A percentile compares a stretch with the other conserved stretches of the same genome.
Conservation (phyloP, 139 green algal genomes). For the Desmodesmus armatus region DNA sequence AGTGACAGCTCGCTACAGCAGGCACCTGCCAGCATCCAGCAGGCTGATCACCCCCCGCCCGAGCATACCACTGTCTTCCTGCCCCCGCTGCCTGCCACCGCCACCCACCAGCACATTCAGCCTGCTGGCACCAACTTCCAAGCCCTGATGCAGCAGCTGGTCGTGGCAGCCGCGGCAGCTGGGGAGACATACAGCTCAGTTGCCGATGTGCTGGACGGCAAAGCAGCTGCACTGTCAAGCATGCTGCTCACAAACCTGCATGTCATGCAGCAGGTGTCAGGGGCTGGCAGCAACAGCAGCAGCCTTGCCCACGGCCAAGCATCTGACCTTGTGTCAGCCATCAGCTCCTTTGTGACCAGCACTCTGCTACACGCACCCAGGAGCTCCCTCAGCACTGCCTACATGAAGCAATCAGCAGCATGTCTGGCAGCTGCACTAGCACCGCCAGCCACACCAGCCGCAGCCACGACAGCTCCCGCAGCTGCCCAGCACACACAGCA, state of each 20-base stretch:
- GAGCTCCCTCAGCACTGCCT: conserved; percentile 5
- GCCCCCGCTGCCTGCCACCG: background rate
- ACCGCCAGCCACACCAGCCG: background rate
- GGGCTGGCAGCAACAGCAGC: background rate
- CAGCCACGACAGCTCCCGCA: background rate
- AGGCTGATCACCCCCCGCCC: background rate
- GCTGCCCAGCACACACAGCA: background rate
- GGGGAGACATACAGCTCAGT: background rate
- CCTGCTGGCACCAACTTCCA: background rate
- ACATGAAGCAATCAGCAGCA: conserved; percentile 25
- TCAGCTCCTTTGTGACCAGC: conserved; percentile 12
- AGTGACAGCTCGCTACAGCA: background rate
- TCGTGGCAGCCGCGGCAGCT: background rate
- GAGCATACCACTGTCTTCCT: background rate
- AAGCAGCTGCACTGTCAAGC: conserved; percentile 21
- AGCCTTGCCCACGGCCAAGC: background rate
- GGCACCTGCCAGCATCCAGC: background rate
- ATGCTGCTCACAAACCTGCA: conserved; percentile 39
- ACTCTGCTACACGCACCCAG: conserved; percentile 7
- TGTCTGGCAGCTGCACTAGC: background rate
- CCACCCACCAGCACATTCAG: background rate
- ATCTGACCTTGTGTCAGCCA: background rate
- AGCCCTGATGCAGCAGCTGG: conserved; percentile 1
- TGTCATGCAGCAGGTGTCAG: conserved; percentile 17
- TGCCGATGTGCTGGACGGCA: background rate